A percentile compares a stretch with the other conserved stretches of the same genome.
phyloP scores from a whole-genome alignment of 1,284 basidiomycete species.

The Ustilago loliicola region DNA sequence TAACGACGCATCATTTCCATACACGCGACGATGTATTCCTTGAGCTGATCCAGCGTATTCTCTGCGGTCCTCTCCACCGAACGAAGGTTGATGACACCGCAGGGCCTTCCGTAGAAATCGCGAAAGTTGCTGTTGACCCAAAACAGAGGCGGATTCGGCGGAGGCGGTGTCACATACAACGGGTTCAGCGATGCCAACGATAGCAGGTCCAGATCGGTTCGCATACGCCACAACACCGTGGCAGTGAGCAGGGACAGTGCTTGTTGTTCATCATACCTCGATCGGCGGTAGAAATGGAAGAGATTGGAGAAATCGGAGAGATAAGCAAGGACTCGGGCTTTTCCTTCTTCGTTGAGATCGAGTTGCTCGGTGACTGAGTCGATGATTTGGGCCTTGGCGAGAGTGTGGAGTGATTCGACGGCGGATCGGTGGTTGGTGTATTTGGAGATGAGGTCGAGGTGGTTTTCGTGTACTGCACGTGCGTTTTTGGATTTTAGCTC shows the following conservation, averaged over 20 bases:
- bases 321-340: conserved; percentile 24
- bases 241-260: conserved; percentile 50
- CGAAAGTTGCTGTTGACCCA: conserved; percentile 64
- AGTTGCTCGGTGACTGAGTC: conserved; percentile 35
- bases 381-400: conserved; percentile 40
- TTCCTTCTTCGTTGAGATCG: conserved; percentile 42
- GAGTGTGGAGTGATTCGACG: conserved; percentile 30
- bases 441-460: conserved; percentile 47
- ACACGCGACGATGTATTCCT: conserved; percentile 66
- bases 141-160: conserved; percentile 63
- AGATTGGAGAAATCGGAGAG: conserved; percentile 53
- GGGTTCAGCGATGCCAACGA: conserved; percentile 57
- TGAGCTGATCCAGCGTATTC: conserved; percentile 62
- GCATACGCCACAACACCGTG: conserved; percentile 60
- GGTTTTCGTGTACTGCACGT: conserved; percentile 48
- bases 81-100: conserved; percentile 62
- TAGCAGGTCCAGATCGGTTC: conserved; percentile 59
- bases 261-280: conserved; percentile 47
- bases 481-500: conserved; percentile 42
- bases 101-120: conserved; percentile 64
- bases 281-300: conserved; percentile 60
- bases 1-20: conserved; percentile 67
- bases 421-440: conserved; percentile 19
- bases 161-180: conserved; percentile 58
- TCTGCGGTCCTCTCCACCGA: conserved; percentile 60